Percentiles rank a stretch among this genome's conserved stretches.
phyloP scores from a whole-genome alignment of 768 basidiomycete genomes.

The Trametes punicea region DNA sequence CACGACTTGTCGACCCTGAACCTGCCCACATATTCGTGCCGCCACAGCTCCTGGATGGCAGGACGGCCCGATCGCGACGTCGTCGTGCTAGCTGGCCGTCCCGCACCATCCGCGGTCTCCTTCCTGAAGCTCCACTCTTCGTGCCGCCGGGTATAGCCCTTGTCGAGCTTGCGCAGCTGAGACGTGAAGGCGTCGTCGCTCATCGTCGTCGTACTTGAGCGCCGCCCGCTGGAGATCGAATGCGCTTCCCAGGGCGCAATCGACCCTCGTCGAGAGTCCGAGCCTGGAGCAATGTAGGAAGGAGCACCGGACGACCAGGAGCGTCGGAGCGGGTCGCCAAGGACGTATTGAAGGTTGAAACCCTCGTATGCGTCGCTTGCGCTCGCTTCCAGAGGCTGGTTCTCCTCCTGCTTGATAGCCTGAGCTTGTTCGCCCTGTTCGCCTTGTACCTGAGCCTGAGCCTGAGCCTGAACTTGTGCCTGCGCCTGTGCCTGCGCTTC shows the following conservation, averaged over 20 bases:
- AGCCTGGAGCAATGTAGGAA: constrained; percentile 19
- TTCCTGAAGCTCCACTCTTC: constrained; percentile 57
- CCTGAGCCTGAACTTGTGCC: not conserved
- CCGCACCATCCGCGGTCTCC: constrained; percentile 43
- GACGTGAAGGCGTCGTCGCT: constrained; percentile 40
- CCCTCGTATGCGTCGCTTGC: constrained; percentile 32
- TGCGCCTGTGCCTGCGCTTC: constrained; percentile 38
- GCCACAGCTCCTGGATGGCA: constrained; percentile 64
- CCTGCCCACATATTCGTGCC: constrained; percentile 56
- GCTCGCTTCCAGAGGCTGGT: not conserved
- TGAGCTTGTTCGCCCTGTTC: not conserved
- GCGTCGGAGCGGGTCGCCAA: constrained; percentile 31
- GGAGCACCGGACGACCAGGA: constrained; percentile 28
- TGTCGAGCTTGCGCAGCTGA: constrained; percentile 37
- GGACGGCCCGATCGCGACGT: constrained; percentile 24
- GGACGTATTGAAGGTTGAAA: constrained; percentile 45
- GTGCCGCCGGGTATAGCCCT: constrained; percentile 41
- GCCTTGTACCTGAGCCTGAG: constrained; percentile 19
- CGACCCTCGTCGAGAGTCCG: constrained; percentile 16
- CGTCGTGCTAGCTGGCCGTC: constrained; percentile 17
- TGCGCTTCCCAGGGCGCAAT: constrained; percentile 19
- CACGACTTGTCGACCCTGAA: constrained; percentile 55
- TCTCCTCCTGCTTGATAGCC: not conserved
- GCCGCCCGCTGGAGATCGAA: constrained; percentile 21
- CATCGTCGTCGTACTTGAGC: constrained; percentile 34